These are phyloP conservation scores for Trichoderma guizhouense DNA, from an alignment of 2,329 filamentous ascomycete species.

Conservation along the genomic window DNA sequence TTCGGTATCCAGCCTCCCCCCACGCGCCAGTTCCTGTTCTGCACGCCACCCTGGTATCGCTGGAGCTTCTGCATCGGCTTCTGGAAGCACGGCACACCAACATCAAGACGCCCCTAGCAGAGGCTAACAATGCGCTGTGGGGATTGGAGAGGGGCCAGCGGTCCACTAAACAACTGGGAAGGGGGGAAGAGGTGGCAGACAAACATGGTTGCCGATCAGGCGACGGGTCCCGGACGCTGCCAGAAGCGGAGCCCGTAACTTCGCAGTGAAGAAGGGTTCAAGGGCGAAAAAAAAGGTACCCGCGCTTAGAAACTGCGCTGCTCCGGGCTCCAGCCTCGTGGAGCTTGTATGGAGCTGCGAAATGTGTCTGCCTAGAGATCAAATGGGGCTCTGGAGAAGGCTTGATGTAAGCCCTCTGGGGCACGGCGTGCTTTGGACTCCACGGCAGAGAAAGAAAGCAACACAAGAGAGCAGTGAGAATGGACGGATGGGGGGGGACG, in stretches of 20 bases:
- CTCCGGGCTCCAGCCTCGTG: conserved; percentile 6
- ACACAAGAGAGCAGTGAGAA: background rate
- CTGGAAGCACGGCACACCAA: conserved; percentile 20
- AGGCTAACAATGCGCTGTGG: background rate
- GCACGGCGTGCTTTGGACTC: background rate
- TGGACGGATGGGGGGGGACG: background rate
- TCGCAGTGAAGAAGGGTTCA: background rate
- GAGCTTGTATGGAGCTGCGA: conserved; percentile 12
- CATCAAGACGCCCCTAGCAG: conserved; percentile 6
- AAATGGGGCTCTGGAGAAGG: conserved; percentile 8
- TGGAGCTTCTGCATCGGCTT: conserved; percentile 19
- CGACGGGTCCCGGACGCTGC: conserved; percentile 7
- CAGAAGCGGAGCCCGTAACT: conserved; percentile 10
- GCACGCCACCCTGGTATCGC: conserved; percentile 2
- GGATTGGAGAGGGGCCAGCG: background rate
- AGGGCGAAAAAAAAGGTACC: background rate
- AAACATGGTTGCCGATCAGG: conserved; percentile 12
- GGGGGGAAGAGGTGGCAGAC: background rate
- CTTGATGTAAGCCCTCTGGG: conserved; percentile 17
- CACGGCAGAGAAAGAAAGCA: background rate
- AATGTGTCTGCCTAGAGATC: conserved; percentile 19
- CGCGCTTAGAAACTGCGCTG: background rate
- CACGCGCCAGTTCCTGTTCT: background rate
- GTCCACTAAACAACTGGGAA: background rate
- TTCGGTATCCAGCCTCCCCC: conserved; percentile 4